Percentiles rank a stretch among this genome's conserved stretches.
These are phyloP conservation scores for Amanita fuliginea DNA, from an alignment of 768 basidiomycete species.

Conservation along the genomic window DNA sequence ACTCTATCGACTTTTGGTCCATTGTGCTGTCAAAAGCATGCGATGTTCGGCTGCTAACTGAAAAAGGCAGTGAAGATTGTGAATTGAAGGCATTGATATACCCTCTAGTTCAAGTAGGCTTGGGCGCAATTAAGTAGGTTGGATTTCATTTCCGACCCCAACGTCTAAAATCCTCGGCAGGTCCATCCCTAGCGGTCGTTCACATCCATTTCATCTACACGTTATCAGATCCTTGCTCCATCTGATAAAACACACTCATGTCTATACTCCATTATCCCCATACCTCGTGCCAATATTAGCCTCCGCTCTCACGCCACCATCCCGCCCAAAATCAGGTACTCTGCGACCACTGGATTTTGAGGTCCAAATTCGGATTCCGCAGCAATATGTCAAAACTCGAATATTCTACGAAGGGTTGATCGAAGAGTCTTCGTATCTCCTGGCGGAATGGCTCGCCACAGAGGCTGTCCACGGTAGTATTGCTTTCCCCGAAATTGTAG, in stretches of 20 bases:
- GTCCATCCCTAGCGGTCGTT: slow-evolving; percentile 82
- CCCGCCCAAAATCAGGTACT: slow-evolving; percentile 75
- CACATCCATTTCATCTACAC: slow-evolving; percentile 92
- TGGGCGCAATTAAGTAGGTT: slow-evolving; percentile 86
- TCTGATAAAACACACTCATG: slow-evolving; percentile 71
- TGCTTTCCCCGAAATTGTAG: slow-evolving; percentile 86
- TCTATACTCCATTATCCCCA: slow-evolving; percentile 81
- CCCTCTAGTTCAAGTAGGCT: slow-evolving; percentile 87
- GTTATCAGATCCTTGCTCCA: slow-evolving; percentile 81
- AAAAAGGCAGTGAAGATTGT: slow-evolving; percentile 41
- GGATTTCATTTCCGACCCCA: slow-evolving; percentile 2
- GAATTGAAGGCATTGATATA: slow-evolving; percentile 85
- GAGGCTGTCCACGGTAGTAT: slow-evolving; percentile 68
- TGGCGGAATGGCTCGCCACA: slow-evolving; percentile 76
- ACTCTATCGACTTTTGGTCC: slow-evolving; percentile 94
- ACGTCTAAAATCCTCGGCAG: slow-evolving; percentile 28
- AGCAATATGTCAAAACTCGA: slow-evolving; percentile 80
- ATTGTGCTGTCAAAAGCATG: slow-evolving; percentile 80
- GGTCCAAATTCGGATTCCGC: slow-evolving; percentile 75
- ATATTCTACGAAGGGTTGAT: slow-evolving; percentile 74
- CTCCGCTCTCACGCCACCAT: slow-evolving; percentile 52
- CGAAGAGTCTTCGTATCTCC: slow-evolving; percentile 71
- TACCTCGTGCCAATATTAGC: slow-evolving; percentile 82
- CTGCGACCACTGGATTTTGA: slow-evolving; percentile 87
- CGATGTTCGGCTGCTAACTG: slow-evolving; percentile 38